Percentiles rank a stretch among this genome's conserved stretches.
Conservation (phyloP, 1,284 basidiomycete genomes). For the Rhizopogon parksii region DNA sequence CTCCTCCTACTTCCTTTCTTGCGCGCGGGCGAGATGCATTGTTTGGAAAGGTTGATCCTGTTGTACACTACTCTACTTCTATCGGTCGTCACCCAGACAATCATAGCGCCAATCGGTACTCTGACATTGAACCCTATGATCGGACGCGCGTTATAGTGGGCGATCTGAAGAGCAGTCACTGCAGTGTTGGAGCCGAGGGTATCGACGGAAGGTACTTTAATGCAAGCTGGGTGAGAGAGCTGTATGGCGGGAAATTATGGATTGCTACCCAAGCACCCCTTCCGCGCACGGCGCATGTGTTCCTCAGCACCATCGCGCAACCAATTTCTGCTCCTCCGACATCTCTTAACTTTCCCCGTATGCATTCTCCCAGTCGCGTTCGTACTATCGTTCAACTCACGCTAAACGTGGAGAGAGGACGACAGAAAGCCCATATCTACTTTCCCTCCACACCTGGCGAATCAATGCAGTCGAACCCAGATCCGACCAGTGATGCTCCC, state of each 20-base stretch:
- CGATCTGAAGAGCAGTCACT: conserved; percentile 7
- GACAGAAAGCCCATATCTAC: conserved; percentile 69
- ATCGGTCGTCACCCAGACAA: conserved; percentile 42
- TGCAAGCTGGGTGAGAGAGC: conserved; percentile 76
- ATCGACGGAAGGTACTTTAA: conserved; percentile 59
- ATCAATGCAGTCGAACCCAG: conserved; percentile 43
- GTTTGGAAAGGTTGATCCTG: conserved; percentile 19
- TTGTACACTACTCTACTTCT: conserved; percentile 49
- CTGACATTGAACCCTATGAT: conserved; percentile 71
- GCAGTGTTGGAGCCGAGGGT: conserved; percentile 4
- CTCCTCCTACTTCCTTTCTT: not conserved
- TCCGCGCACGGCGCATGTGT: conserved; percentile 60
- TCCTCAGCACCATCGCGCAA: conserved; percentile 61
- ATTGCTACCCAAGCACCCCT: conserved; percentile 80
- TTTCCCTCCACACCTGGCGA: conserved; percentile 58
- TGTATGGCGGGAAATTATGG: conserved; percentile 68
- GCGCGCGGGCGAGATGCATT: conserved; percentile 24
- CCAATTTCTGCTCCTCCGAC: conserved; percentile 35
- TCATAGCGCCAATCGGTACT: conserved; percentile 57
- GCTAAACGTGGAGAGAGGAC: conserved; percentile 54
- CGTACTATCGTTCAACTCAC: conserved; percentile 79
- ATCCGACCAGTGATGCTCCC: conserved; percentile 32
- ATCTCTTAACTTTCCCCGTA: conserved; percentile 5
- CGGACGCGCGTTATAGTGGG: conserved; percentile 59
- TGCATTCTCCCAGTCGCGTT: conserved; percentile 34